phyloP scores from a whole-genome alignment of 305 asterid genomes.

The Fraxinus albicans region DNA sequence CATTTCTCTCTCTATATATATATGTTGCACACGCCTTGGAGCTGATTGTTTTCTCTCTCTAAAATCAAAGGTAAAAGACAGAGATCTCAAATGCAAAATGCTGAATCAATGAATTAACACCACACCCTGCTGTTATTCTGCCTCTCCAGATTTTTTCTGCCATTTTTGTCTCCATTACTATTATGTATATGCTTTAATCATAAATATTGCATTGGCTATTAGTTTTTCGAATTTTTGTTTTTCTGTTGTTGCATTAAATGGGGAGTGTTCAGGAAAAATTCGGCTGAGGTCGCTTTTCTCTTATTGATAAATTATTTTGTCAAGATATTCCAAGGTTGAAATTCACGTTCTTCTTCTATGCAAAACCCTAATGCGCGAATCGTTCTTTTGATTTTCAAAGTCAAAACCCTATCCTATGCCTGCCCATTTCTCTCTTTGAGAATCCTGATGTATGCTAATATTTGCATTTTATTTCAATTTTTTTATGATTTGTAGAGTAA shows the following conservation, averaged over 20 bases:
- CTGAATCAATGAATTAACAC: not conserved
- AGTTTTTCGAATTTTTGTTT: not conserved
- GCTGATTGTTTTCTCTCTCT: slow-evolving; percentile 35
- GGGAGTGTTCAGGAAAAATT: slow-evolving; percentile 29
- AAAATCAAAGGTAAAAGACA: slow-evolving; percentile 39
- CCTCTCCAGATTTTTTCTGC: not conserved
- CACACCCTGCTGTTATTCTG: not conserved
- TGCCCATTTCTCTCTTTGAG: not conserved
- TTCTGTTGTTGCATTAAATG: slow-evolving; percentile 36
- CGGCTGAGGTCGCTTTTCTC: slow-evolving; percentile 48
- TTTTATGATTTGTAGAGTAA: slow-evolving; percentile 1
- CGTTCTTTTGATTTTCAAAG: slow-evolving; percentile 31
- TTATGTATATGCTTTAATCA: not conserved
- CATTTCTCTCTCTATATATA: not conserved
- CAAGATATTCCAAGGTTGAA: slow-evolving; percentile 18
- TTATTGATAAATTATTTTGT: not conserved
- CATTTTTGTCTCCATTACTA: not conserved
- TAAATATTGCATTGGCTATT: slow-evolving; percentile 7
- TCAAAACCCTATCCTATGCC: slow-evolving; percentile 28
- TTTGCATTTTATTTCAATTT: not conserved
- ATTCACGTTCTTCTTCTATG: slow-evolving; percentile 5
- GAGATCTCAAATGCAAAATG: slow-evolving; percentile 12
- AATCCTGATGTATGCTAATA: not conserved
- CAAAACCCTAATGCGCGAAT: slow-evolving; percentile 9
- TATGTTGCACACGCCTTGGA: slow-evolving; percentile 39